Evolutionary conservation across 176 grass and related monocot species (phyloP), one percentile per base, ranked within the genome.

Genomic region (Poa pratensis): DNA sequence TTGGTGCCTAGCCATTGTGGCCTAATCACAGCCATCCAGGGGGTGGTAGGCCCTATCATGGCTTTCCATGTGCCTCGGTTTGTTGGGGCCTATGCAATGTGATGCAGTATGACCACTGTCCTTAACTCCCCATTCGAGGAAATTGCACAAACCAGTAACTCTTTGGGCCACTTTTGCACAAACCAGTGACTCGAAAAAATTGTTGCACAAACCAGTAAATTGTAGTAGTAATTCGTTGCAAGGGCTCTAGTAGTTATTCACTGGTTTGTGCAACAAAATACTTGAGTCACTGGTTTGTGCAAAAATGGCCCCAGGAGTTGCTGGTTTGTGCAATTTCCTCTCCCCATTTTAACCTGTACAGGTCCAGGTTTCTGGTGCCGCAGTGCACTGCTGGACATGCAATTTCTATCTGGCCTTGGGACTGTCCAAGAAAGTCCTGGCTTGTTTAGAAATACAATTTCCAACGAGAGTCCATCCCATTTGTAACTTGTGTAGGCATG

Each of bases 1-100:
- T 95, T 87, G 69, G 94, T 82, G 94, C 84, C 87, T 85, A 65
- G 84, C 35, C 84, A 92, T 84, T 84, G 94, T 96, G 89, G 89
- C 85, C 75, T 81, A 88, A 93, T 91, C 89, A 88, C 84, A 89
- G 74, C 91, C 94, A 88, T 88, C 87, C 89, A 91, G 84, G 35
- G 23, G 45, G 28, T 51, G 34, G 61, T 58, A 85, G 84, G 50
- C 69, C 80, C 85, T 67, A 75, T 61, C 85, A 80, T 76, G 75
- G 67, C 89, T 75, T 83, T 91, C 85, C 85, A 91, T 91, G 89
- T 91, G 89, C 80, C 78, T 69, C 65, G 68, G 58, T 84, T 65
- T 62, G 51, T 81, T 43, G 81, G 76, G 69, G 59, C 85, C 89
- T 80, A 84, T 87, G 68, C 30, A 75, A 27, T 75, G 71, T 75